A percentile compares a stretch with the other conserved stretches of the same genome.
These are phyloP conservation scores for Arthroderma sp. DNA, from an alignment of 2,329 filamentous ascomycete genomes.

Conservation along the genomic window DNA sequence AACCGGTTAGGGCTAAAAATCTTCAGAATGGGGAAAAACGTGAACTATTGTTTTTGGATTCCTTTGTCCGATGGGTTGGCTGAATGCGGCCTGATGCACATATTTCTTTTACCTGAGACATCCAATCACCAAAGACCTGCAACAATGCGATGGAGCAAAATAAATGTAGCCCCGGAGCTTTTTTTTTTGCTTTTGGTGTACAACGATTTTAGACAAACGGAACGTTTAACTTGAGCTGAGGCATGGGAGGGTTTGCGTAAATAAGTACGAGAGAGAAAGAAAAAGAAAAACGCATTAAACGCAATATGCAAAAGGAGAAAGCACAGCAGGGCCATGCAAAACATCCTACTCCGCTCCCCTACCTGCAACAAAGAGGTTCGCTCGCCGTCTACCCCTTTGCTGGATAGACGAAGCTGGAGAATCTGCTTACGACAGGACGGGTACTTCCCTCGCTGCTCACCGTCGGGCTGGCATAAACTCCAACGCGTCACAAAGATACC, in stretches of 20 bases:
- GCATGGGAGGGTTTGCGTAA: background rate
- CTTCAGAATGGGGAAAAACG: slow-evolving; percentile 3
- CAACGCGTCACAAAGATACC: background rate
- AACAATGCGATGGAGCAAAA: slow-evolving; percentile 23
- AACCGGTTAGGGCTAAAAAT: slow-evolving; percentile 1
- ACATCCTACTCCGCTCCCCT: slow-evolving; percentile 7
- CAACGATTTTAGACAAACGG: slow-evolving; percentile 17
- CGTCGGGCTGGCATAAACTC: background rate
- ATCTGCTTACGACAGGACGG: background rate
- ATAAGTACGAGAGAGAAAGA: background rate
- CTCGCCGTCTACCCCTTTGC: background rate
- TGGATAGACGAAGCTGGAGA: background rate
- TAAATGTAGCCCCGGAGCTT: slow-evolving; percentile 8
- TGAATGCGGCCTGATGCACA: slow-evolving; percentile 23
- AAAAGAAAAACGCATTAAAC: slow-evolving; percentile 1
- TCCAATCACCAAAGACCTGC: slow-evolving; percentile 20
- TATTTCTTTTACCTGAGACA: slow-evolving; percentile 17
- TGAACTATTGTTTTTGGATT: slow-evolving; percentile 21
- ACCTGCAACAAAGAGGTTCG: slow-evolving; percentile 7
- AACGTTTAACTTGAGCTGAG: background rate
- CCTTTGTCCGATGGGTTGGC: slow-evolving; percentile 23
- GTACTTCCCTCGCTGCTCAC: background rate
- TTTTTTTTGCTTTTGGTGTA: slow-evolving; percentile 11
- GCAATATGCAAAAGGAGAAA: slow-evolving; percentile 1
- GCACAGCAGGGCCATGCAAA: slow-evolving; percentile 7